Base-by-base conservation (phyloP, 495 filamentous ascomycete genomes). In the Aspergillus carlsbadensis region DNA sequence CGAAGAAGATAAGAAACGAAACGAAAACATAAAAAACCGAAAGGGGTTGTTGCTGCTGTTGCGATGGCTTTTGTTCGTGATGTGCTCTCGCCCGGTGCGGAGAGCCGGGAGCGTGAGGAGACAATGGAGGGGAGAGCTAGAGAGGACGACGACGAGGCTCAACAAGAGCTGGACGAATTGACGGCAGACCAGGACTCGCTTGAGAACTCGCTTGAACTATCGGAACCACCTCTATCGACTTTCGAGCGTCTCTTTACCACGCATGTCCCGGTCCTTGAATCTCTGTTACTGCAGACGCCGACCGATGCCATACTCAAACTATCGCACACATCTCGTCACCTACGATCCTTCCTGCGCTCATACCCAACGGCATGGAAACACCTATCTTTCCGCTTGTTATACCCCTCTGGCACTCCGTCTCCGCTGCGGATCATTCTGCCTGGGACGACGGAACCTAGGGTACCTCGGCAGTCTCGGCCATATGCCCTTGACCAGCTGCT, bases 301-400 rank as follows among this genome's bases (percentile, higher is more conserved):
- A 84, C 82, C 40, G 67, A 78, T 34, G 67, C 81, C 29, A 74
- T 84, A 54, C 65, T 85, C 60, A 73, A 80, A 51, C 78, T 84
- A 52, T 83, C 83, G 57, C 81, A 84, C 54, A 81, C 81, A 33
- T 83, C 80, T 14, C 65, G 65, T 50, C 75, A 79, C 63, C 76
- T 85, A 21, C 78, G 80, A 37, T 69, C 69, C 17, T 84, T 84
- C 56, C 72, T 86, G 24, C 73, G 70, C 52, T 71, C 71, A 20
- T 85, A 84, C 66, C 83, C 82, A 37, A 78, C 78, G 56, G 83
- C 83, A 73, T 86, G 83, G 83, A 80, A 77, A 65, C 73, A 76
- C 44, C 73, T 85, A 18, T 85, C 82, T 2, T 86, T 86, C 61
- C 77, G 82, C 36, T 63, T 84, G 15, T 70, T 77, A 10, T 78